Conservation (phyloP, 176 grass and related monocot species). For the Carex myosuroides region DNA sequence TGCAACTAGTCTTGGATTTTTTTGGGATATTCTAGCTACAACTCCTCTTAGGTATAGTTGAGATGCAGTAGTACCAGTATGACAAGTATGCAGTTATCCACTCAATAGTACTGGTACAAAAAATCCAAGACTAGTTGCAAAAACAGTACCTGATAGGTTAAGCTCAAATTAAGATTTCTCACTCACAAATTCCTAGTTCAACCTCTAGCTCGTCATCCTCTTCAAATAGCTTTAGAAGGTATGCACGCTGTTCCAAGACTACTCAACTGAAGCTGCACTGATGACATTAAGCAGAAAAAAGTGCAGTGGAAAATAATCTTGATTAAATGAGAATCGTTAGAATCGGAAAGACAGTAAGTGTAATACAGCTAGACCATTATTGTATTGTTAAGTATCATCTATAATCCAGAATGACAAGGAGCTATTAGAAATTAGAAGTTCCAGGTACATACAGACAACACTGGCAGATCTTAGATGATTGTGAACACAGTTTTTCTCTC, state of each 20-base stretch:
- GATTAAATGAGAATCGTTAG: background rate
- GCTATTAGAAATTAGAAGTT: no score
- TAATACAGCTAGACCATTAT: background rate
- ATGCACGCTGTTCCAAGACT: slow-evolving; percentile 53
- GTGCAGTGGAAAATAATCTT: background rate
- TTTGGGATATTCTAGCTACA: no score
- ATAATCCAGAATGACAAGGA: background rate
- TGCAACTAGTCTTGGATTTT: no score
- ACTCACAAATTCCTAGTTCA: slow-evolving; percentile 73
- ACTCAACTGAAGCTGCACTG: background rate
- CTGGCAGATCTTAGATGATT: no score
- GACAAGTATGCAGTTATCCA: no score
- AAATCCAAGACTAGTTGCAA: background rate
- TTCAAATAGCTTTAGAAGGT: slow-evolving; percentile 77
- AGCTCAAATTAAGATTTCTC: slow-evolving; percentile 9
- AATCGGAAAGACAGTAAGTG: background rate
- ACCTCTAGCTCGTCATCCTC: slow-evolving; percentile 81
- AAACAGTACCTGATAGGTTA: background rate
- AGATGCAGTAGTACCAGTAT: no score
- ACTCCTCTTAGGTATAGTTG: no score
- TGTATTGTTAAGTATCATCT: background rate
- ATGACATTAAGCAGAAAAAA: background rate
- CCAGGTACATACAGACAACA: no score
- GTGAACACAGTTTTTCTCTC: no score
- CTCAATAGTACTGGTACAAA: background rate